Evolutionary conservation across 441 rosid genomes (phyloP), one percentile per base, ranked within the genome.

Genomic region (Erodium moschatum): DNA sequence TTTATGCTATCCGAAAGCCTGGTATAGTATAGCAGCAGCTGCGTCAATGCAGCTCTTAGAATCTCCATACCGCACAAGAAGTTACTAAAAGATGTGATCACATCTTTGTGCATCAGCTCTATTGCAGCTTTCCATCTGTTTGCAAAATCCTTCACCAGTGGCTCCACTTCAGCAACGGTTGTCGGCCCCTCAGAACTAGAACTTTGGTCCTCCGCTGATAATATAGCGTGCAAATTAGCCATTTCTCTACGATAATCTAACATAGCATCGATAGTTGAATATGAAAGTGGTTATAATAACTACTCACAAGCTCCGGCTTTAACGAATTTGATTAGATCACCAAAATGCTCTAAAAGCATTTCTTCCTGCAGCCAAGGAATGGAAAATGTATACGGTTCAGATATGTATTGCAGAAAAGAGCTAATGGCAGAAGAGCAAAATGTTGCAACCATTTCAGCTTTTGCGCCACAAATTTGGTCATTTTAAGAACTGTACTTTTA

Each of bases 61-160:
- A 95, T 95, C 78, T 95, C 97, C 99, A 90, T 95, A 27, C 97
- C 99, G 10, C 97, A 88, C 79, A 91, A 75, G 81, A 88, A 95
- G 85, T 89, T 91, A 78, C 99, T 91, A 80, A 95, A 95, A 19
- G 96, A 95, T 2, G 99, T 95, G 66, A 95, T 91, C 33, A 94
- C 96, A 42, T 94, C 99, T 82, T 91, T 91, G 86, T 94, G 94
- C 99, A 94, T 94, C 81, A 94, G 72, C 75, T 94, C 97, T 66
- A 94, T 94, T 2, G 94, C 97, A 6, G 92, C 84, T 73, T 89
- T 91, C 99, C 97, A 94, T 69, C 97, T 80, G 83, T 89, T 86
- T 0, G 72, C 89, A 69, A 89, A 89, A 74, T 89, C 95, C 73
- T 89, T 89, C 31, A 85, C 90, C n/a, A 94, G 80, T 9, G 91